Conservation (phyloP, 768 basidiomycete genomes). For the Russula griseocarnosa region DNA sequence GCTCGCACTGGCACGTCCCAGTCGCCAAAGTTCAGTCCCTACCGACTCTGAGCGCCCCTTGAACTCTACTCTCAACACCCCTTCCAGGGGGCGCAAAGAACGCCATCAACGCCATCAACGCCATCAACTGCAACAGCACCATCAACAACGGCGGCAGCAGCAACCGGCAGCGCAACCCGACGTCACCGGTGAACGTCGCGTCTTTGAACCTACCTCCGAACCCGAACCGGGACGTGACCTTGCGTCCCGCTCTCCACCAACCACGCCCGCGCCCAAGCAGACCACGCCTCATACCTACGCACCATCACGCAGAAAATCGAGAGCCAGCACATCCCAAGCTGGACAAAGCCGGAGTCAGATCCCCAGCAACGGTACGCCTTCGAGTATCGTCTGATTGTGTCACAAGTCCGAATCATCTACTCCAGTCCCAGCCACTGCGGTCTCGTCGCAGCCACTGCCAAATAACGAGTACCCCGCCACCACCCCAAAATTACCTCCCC, state of each 20-base stretch:
- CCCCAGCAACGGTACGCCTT: background rate
- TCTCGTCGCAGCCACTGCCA: background rate
- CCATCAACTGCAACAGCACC: background rate
- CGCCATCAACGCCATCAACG: constrained; percentile 8
- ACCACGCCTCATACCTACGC: constrained; percentile 11
- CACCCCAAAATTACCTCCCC: background rate
- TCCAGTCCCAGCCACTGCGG: background rate
- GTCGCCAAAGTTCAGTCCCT: background rate
- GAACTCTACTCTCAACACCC: background rate
- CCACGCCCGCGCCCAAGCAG: background rate
- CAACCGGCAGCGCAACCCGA: background rate
- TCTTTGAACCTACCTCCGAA: constrained; percentile 10
- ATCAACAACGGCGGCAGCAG: background rate
- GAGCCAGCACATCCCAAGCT: constrained; percentile 1
- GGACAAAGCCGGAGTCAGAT: background rate
- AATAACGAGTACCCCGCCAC: background rate
- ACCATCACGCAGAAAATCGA: constrained; percentile 7
- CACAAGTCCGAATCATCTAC: background rate
- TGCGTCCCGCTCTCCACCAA: background rate
- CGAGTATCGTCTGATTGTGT: background rate
- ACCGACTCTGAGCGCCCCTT: constrained; percentile 5
- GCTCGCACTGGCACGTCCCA: constrained; percentile 8
- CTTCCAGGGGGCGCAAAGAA: constrained; percentile 13
- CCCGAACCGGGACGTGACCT: constrained; percentile 11
- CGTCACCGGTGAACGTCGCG: background rate